Evolutionary conservation across 2,329 filamentous ascomycete genomes (phyloP), one percentile per base, ranked within the genome.

Genomic region (Aspergillus nomiae): DNA sequence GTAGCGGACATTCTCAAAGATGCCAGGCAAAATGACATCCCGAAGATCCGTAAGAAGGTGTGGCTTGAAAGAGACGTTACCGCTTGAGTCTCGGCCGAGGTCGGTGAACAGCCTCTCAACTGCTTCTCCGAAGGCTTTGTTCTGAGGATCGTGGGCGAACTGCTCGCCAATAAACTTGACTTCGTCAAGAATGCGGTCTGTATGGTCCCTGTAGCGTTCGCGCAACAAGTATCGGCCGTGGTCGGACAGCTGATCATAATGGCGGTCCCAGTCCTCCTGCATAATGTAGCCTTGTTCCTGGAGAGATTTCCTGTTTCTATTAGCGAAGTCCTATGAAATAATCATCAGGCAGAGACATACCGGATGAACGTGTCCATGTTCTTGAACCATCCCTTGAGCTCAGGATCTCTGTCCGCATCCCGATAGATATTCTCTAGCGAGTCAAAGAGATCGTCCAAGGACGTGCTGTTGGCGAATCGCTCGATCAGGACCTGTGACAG

Each of bases 381-480:
- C 79, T 87, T 91, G 86, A 98, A 97, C 94, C 94, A 99, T 62
- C 87, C 83, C 78, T 90, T 92, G 59, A 99, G 86, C 74, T 98
- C 92, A 0, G 90, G 87, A 69, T 99, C 95, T 24, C 85, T 85
- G 67, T 98, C 92, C 5, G 95, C 93, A 76, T 96, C 92, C 56
- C 84, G 83, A 82, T 98, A 98, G 70, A 99, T 89, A 67, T 88
- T 86, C 69, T 93, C 90, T 77, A 99, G 90, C 0, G 93, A 88
- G 21, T 91, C 89, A 81, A 95, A 92, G 4, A 98, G 82, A 69
- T 96, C 92, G 67, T 96, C 90, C 38, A 89, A 88, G 0, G 94
- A 97, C 10, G 95, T 98, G 73, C 90, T 90, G 78, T 99, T 98
- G 75, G 95, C 95, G 71, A 97, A 98, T 55, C 95, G 91, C 83